phyloP scores from a whole-genome alignment of 2,329 filamentous ascomycete genomes.

The Corniculantispora saksenae region DNA sequence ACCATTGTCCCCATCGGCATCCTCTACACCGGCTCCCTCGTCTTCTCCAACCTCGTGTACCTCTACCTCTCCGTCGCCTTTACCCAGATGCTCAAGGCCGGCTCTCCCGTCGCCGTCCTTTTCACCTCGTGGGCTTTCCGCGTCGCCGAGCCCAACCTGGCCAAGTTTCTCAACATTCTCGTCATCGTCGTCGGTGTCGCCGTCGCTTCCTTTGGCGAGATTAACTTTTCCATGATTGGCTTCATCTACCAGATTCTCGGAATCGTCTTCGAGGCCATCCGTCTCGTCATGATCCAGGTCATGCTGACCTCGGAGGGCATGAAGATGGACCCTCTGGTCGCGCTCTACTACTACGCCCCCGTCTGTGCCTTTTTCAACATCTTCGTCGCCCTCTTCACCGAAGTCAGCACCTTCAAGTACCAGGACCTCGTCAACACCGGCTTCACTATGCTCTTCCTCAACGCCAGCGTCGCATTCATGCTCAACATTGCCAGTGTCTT shows the following conservation, averaged over 20 bases:
- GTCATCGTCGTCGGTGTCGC: slow-evolving; percentile 55
- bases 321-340: slow-evolving; percentile 87
- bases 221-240: slow-evolving; percentile 66
- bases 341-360: slow-evolving; percentile 86
- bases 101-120: slow-evolving; percentile 66
- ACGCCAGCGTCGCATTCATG: slow-evolving; percentile 77
- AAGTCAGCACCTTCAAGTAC: slow-evolving; percentile 66
- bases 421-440: slow-evolving; percentile 67
- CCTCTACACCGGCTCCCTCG: slow-evolving; percentile 65
- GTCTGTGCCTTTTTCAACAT: slow-evolving; percentile 82
- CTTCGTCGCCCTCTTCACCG: slow-evolving; percentile 67
- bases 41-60: slow-evolving; percentile 69
- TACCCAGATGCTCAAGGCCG: slow-evolving; percentile 72
- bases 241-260: slow-evolving; percentile 72
- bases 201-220: slow-evolving; percentile 61
- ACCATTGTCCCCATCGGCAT: slow-evolving; percentile 67
- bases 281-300: slow-evolving; percentile 82
- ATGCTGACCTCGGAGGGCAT: slow-evolving; percentile 73
- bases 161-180: slow-evolving; percentile 49
- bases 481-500: slow-evolving; percentile 86
- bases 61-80: slow-evolving; percentile 68
- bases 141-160: slow-evolving; percentile 48
- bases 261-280: slow-evolving; percentile 77
- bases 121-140: slow-evolving; percentile 63
- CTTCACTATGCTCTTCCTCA: slow-evolving; percentile 64